Evolutionary conservation across 345 rosid genomes (phyloP), one percentile per base, ranked within the genome.

Genomic region (Clarkia xantiana): DNA sequence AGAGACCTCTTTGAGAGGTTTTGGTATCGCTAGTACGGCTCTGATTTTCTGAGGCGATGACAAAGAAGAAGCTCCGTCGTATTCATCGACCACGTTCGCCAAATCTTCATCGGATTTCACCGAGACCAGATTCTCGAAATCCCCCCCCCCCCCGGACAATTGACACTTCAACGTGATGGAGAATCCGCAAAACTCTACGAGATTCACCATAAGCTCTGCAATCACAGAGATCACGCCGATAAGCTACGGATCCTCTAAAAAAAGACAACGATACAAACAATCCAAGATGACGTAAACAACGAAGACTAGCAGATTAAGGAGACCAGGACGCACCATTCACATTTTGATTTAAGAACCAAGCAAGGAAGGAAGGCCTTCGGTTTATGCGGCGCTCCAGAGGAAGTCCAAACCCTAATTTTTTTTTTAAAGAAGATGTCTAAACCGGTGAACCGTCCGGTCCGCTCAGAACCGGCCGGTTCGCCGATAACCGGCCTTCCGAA

Each of bases 41-140:
- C 76, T 69, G 67, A 82, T 68, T 29, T 81, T 75, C 14, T 18
- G 52, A 14, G 40, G 43, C 22, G 16, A 11, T 11, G 59, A 14
- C 2, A n/a, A n/a, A n/a, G n/a, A n/a, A n/a, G n/a, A n/a, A n/a
- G 59, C 67, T 16, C 68, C 58, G n/a, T 60, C 69, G 64, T 78
- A 82, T 36, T 66, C 77, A 44, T 71, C 75, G 7, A 83, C 40
- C 38, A 90, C 53, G 54, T 55, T 71, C 1, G 64, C 47, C 54
- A 90, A 60, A 18, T 90, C 94, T 43, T 90, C 94, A 2, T 83
- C 91, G 11, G 95, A 83, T 40, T 76, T 86, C 11, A 90, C 47
- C 14, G 94, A 66, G 49, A 90, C 57, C 44, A 90, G 61, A 38
- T 88, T 86, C 65, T 86, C 97, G 41, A 83, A 60, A 58, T 90